Conservation (phyloP, 2,329 filamentous ascomycete species). For the Trichoderma brevicompactum region DNA sequence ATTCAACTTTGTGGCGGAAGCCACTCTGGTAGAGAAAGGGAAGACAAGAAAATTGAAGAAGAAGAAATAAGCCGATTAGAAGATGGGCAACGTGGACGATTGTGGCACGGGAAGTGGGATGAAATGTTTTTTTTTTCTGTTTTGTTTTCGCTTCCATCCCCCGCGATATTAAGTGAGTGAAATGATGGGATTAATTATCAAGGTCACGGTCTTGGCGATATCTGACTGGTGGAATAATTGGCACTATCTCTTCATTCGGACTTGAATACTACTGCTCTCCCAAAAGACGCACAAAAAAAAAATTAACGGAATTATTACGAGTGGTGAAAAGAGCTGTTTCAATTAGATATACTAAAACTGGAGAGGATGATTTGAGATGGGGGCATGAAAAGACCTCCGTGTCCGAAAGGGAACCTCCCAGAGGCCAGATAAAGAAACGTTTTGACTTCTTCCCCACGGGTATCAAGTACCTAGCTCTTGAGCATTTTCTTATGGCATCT, state of each 20-base stretch:
- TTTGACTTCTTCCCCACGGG: too few species aligned
- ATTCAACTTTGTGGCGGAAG: neutral
- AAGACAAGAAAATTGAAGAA: neutral
- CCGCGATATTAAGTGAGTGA: neutral
- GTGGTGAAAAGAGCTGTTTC: neutral
- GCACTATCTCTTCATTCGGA: neutral
- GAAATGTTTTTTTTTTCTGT: neutral
- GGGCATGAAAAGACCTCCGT: neutral
- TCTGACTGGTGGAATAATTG: conserved; percentile 29
- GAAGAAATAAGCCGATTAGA: neutral
- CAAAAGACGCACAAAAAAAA: neutral
- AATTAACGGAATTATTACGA: neutral
- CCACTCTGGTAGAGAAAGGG: neutral
- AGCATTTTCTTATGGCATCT: neutral
- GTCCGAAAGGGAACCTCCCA: neutral
- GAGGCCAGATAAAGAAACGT: too few species aligned
- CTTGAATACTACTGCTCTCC: too few species aligned
- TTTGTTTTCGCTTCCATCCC: neutral
- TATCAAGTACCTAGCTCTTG: neutral
- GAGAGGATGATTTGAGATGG: neutral
- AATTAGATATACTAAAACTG: neutral
- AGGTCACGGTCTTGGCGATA: neutral
- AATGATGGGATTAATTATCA: neutral
- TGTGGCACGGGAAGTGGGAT: neutral
- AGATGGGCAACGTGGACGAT: neutral